Base-by-base conservation (phyloP, 2,329 filamentous ascomycete species). In the Trichoderma asperellum region DNA sequence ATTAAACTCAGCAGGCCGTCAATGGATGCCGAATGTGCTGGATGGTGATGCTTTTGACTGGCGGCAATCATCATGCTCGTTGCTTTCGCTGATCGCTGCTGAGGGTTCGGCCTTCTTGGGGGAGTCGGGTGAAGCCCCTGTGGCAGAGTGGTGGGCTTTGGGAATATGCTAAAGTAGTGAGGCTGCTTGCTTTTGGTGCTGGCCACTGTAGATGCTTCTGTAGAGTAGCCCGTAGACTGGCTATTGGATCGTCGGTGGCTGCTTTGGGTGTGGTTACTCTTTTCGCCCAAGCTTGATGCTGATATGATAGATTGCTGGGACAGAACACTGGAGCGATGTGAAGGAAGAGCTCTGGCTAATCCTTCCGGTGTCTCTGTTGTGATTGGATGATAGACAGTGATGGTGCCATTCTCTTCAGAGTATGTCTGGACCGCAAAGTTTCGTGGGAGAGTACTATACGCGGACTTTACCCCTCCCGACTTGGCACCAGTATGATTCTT, bases 391-490 rank as follows among this genome's bases (percentile, higher is more conserved):
- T 81, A 71, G 14, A 81, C 78, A 0, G 79, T 81, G 14, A 81
- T 77, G 1, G 78, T 74, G 47, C 79, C 79, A 66, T 80, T 79
- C 11, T 79, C 78, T 67, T 78, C 79, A 10, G 75, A 70, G 27
- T 75, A 74, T 4, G 78, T 78, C 16, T 77, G 75, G 4, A 77
- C 74, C 10, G 74, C 71, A 27, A 69, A 40, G 73, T 72, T 59
- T 71, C 70, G 49, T 62, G 63, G 55, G 8, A 59, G 40, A 4
- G 55, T 52, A 12, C 14, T 32, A 37, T 58, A 35, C 63, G 58
- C 29, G 21, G 27, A 32, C 29, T 43, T 65, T 27, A 12, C 21
- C 14, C 52, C 52, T 18, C n/a, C 53, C 14, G 12, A 32, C n/a
- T 49, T 59, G 6, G 21, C 16, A 12, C 16, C 47, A 29, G 27